These are phyloP conservation scores for Colletotrichum falcatum DNA, from an alignment of 2,329 filamentous ascomycete species.

Conservation along the genomic window DNA sequence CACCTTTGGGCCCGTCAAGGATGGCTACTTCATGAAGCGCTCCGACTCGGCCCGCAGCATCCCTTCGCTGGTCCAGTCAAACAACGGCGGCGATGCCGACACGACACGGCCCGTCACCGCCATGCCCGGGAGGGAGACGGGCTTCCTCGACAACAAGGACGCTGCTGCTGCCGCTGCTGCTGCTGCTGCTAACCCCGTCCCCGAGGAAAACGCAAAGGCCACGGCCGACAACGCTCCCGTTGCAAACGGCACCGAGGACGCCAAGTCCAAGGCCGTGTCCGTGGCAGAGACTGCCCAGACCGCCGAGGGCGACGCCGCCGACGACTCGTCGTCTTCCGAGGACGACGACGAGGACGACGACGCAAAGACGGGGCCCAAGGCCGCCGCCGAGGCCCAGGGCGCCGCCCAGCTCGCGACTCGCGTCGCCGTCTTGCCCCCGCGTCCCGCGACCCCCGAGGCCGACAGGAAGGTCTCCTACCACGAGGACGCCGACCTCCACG, in stretches of 20 bases:
- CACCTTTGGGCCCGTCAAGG: slow-evolving; percentile 37
- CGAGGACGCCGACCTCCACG: slow-evolving; percentile 33
- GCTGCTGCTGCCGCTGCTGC: slow-evolving; percentile 11
- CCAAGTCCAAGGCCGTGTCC: slow-evolving; percentile 17
- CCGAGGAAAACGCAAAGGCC: not conserved
- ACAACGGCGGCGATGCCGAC: slow-evolving; percentile 26
- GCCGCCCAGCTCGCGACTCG: slow-evolving; percentile 35
- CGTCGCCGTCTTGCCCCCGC: slow-evolving; percentile 28
- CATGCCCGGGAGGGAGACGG: slow-evolving; percentile 36
- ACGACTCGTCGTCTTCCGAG: slow-evolving; percentile 33
- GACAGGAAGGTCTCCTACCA: slow-evolving; percentile 33
- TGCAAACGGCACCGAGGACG: slow-evolving; percentile 11
- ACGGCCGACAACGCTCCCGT: not conserved
- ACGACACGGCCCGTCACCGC: slow-evolving; percentile 31
- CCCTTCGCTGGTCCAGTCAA: slow-evolving; percentile 27
- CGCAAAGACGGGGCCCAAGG: slow-evolving; percentile 31
- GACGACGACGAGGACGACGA: slow-evolving; percentile 26
- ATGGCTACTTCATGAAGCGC: slow-evolving; percentile 35
- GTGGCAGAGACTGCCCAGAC: slow-evolving; percentile 28
- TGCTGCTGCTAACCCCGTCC: too few relatives aligned
- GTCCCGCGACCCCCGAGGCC: slow-evolving; percentile 30
- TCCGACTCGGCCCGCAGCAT: slow-evolving; percentile 34
- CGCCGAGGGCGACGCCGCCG: slow-evolving; percentile 16
- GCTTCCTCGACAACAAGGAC: slow-evolving; percentile 22
- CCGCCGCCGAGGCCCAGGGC: slow-evolving; percentile 24